A percentile compares a stretch with the other conserved stretches of the same genome.
phyloP scores from a whole-genome alignment of 306 rosid species.

The Quercus gilva region DNA sequence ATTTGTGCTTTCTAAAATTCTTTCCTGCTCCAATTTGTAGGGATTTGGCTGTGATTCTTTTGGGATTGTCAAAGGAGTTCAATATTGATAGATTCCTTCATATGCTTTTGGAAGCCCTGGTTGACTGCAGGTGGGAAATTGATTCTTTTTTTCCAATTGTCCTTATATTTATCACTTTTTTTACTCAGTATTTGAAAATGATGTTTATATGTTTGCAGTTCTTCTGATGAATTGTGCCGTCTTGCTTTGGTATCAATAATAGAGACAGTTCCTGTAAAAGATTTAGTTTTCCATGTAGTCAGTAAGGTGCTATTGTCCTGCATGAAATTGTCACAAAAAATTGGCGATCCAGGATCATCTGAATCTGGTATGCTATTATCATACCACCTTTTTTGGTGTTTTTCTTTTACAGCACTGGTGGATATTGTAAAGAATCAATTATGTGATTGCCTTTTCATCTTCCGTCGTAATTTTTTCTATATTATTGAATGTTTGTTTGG shows the following conservation, averaged over 20 bases:
- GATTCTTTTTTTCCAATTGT: slow-evolving; percentile 5
- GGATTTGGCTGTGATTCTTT: slow-evolving; percentile 58
- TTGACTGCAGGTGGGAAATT: slow-evolving; percentile 64
- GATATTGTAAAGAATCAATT: slow-evolving; percentile 1
- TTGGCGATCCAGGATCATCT: slow-evolving; percentile 34
- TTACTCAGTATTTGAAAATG: slow-evolving; percentile 22
- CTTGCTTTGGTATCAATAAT: slow-evolving; percentile 62
- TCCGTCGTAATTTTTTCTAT: background rate
- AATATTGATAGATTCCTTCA: slow-evolving; percentile 65
- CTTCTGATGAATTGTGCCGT: slow-evolving; percentile 54
- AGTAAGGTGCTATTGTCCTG: slow-evolving; percentile 60
- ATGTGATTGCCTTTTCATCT: background rate
- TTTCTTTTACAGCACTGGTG: background rate
- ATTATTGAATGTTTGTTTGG: background rate
- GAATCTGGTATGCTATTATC: slow-evolving; percentile 43
- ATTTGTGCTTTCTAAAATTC: slow-evolving; percentile 15
- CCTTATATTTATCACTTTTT: background rate
- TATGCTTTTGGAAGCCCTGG: slow-evolving; percentile 71
- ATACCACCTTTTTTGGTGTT: background rate
- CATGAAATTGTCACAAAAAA: slow-evolving; percentile 52
- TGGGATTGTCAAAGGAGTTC: slow-evolving; percentile 67
- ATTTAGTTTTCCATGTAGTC: slow-evolving; percentile 52
- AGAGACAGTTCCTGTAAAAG: slow-evolving; percentile 55
- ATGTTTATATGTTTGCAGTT: slow-evolving; percentile 51
- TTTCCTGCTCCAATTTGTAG: slow-evolving; percentile 38